Evolutionary conservation across 1,284 basidiomycete species (phyloP), one percentile per base, ranked within the genome.

Genomic region (Grifola frondosa): DNA sequence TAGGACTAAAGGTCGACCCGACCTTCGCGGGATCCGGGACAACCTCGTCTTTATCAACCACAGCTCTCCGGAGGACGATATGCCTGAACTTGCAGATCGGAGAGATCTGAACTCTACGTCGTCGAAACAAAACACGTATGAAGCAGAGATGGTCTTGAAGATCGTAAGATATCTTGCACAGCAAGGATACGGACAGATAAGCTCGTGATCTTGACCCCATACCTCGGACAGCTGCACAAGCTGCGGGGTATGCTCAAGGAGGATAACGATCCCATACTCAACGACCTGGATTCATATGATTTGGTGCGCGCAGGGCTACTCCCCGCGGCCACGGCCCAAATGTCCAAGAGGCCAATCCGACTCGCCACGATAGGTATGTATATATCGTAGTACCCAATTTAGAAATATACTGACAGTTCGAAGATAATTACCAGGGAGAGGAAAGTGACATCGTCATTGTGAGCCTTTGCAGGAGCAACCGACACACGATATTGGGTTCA

Each of bases 391-490:
- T 28, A 33, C 29, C 8, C 15, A 40, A 13, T 25, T 37, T n/a
- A 44, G 22, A 30, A 31, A 16, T 34, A 53, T n/a, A 37, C 42
- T 8, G 13, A 24, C 36, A 34, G 19, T 7, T 29, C 30, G 28
- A 36, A 81, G 79, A 81, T 45, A 81, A 81, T 45, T 81, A 80
- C 46, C 82, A 85, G 51, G 83, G 83, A 19, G 83, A 85, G 56
- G 82, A 85, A 57, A 80, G 78, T 30, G 71, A 84, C 19, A 78
- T 85, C 33, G 78, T 85, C 21, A 69, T 85, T 21, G 67, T 69
- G n/a, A 78, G 74, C 7, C 59, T 85, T 10, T 81, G 78, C 0
- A 63, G 83, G 30, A 82, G 80, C 54, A 84, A 84, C 48, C 66
- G 0, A 48, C 62, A 0, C 62, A 70, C 41, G 75, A 74, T 46